A percentile compares a stretch with the other conserved stretches of the same genome.
Evolutionary conservation across 257 asterid genomes (phyloP).

Genomic region (Nicotiana knightiana): DNA sequence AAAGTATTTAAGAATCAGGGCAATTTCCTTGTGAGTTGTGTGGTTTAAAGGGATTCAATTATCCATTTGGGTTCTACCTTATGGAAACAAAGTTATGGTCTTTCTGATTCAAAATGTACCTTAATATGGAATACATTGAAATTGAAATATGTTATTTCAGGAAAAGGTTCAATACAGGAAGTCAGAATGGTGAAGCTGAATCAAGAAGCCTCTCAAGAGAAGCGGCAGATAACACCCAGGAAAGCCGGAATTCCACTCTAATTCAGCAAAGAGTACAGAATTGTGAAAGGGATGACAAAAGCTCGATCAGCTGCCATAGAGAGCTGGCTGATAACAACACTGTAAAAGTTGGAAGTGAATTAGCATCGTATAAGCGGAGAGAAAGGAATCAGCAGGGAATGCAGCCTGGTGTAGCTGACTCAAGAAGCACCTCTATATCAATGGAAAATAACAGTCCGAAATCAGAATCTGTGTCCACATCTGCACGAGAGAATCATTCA

Average conservation of each 20-base stretch:
- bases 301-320: neutral
- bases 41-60: neutral
- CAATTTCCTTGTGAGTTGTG: neutral
- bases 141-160: slow-evolving; percentile 17
- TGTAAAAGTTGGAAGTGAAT: neutral
- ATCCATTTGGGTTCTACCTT: neutral
- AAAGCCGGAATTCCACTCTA: neutral
- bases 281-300: neutral
- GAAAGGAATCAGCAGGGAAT: slow-evolving; percentile 4
- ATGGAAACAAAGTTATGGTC: neutral
- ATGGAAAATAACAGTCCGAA: slow-evolving; percentile 3
- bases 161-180: slow-evolving; percentile 29
- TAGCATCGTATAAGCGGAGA: neutral
- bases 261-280: neutral
- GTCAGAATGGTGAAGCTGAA: slow-evolving; percentile 15
- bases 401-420: slow-evolving; percentile 16
- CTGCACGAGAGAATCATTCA: neutral
- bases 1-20: neutral
- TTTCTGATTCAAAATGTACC: neutral
- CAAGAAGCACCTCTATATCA: slow-evolving; percentile 18
- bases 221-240: neutral
- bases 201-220: slow-evolving; percentile 21
- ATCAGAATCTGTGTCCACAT: neutral
- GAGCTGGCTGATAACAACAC: neutral
- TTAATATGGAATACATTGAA: neutral